Conservation (phyloP, 192 early-diverging fungal genomes). For the Umbelopsis sp. region DNA sequence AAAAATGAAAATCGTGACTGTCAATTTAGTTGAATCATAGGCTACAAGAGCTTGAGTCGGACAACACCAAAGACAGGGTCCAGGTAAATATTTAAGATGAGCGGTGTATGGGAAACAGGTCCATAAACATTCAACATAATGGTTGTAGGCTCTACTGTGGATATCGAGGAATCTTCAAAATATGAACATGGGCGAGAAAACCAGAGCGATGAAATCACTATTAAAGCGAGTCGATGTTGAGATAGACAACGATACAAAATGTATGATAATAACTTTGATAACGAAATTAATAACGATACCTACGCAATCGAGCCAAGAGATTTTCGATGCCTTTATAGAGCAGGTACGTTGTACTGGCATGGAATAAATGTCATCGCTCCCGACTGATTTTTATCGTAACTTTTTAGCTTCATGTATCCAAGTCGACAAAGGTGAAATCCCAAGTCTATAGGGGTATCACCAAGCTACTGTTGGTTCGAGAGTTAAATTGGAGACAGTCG, state of each 20-base stretch:
- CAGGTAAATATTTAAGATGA: not conserved
- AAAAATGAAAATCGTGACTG: not conserved
- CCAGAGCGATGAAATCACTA: conserved; percentile 1
- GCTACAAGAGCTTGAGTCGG: not conserved
- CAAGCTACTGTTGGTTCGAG: conserved; percentile 20
- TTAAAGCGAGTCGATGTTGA: conserved; percentile 6
- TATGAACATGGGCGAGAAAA: conserved; percentile 23
- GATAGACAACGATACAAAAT: conserved; percentile 19
- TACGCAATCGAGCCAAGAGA: not conserved
- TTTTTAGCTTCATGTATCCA: conserved; percentile 8
- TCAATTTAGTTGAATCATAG: not conserved
- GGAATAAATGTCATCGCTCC: not conserved
- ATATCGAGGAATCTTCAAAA: conserved; percentile 4
- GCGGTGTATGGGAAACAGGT: too few relatives aligned
- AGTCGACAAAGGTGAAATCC: conserved; percentile 30
- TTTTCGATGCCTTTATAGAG: conserved; percentile 13
- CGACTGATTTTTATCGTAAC: not conserved
- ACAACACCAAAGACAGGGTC: not conserved
- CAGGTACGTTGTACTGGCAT: conserved; percentile 1
- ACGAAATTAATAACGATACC: conserved; percentile 7
- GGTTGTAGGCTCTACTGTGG: conserved; percentile 17
- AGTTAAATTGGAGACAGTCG: not conserved
- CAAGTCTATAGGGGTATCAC: conserved; percentile 29
- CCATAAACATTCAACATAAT: not conserved
- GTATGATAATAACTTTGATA: conserved; percentile 24